Base-by-base conservation (phyloP, 164 flowering plant genomes). In the Dillenia suffruticosa region DNA sequence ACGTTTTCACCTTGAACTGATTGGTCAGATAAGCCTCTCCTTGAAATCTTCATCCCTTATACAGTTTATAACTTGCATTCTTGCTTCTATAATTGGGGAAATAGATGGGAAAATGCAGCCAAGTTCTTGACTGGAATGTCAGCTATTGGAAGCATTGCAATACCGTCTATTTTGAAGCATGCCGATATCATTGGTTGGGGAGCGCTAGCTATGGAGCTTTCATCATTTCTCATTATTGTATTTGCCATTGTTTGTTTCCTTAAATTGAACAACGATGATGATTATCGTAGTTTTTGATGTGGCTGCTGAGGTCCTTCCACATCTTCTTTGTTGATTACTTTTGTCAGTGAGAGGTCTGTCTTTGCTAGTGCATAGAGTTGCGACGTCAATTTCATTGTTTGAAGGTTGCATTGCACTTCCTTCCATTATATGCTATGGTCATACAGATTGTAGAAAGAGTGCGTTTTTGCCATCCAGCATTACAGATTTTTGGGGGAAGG, bases 141-240 rank as follows among this genome's bases (percentile, higher is more conserved):
- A 16, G 72, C 79, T 10, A 73, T 91, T 16, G 97, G 98, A 62
- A 94, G 98, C 82, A 81, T 94, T 57, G 98, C 97, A 1, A 94
- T 94, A 63, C 98, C 97, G 12, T 69, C 70, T 14, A 87, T 94
- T 66, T 73, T 94, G 44, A 94, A 86, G 78, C 98, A 94, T 79
- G 96, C 98, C 1, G 87, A 85, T 56, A 77, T 91, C n/a, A 94
- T 94, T 62, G 74, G 95, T 19, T 94, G 95, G 97, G 97, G 96
- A 55, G 98, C 98, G 8, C 53, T 87, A 22, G 68, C 73, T 24
- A 75, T 94, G 96, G 91, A 82, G 64, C 79, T 94, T n/a, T 89
- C 96, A 8, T 94, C 98, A 11, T 85, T 79, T 55, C 65, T 84
- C 43, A 57, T 89, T 24, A 77, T 94, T 64, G 74, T 81, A 5